Conservation (phyloP, 148 eudicot species). For the Silene uniflora region DNA sequence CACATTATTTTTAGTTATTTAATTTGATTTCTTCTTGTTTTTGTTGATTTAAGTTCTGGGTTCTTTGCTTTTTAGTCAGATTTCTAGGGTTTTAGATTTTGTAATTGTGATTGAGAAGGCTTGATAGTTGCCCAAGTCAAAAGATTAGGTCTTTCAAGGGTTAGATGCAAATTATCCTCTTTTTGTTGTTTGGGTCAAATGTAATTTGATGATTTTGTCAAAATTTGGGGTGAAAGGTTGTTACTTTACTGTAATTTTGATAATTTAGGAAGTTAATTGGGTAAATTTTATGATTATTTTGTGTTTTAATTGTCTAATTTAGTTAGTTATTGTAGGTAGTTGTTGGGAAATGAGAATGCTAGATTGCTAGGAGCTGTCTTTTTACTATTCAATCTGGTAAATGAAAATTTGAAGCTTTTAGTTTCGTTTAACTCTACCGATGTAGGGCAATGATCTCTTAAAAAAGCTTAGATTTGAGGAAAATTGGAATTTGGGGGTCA, state of each 20-base stretch:
- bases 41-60: neutral
- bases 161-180: slow-evolving; percentile 4
- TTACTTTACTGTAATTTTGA: neutral
- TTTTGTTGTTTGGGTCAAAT: slow-evolving; percentile 4
- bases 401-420: neutral
- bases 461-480: neutral
- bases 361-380: neutral
- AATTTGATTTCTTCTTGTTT: slow-evolving; percentile 8
- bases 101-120: neutral
- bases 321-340: neutral
- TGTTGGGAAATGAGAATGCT: neutral
- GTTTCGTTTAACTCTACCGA: neutral
- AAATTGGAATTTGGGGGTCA: neutral
- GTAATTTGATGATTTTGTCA: neutral
- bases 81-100: slow-evolving; percentile 14
- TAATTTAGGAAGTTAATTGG: neutral
- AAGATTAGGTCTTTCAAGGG: neutral
- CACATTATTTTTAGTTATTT: neutral
- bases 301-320: neutral
- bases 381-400: neutral
- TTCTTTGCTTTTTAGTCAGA: neutral
- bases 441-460: neutral
- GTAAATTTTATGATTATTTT: neutral
- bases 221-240: slow-evolving; percentile 1
- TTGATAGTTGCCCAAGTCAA: slow-evolving; percentile 5